Evolutionary conservation across 257 asterid genomes (phyloP).

Genomic region (Solanum etuberosum): DNA sequence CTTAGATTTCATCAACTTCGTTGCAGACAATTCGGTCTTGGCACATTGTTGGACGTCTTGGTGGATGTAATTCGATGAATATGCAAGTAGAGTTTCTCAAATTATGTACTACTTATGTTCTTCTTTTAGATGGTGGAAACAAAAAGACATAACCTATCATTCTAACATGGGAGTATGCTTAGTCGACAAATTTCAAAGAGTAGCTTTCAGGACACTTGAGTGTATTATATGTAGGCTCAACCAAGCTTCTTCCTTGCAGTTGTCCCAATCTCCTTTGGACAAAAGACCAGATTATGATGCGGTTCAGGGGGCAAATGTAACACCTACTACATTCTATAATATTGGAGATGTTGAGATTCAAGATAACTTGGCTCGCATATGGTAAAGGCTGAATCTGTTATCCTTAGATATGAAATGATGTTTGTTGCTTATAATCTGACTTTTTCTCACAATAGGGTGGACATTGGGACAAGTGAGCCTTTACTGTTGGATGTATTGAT

Average conservation of each 20-base stretch:
- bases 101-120: neutral
- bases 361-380: slow-evolving; percentile 78
- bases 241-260: slow-evolving; percentile 23
- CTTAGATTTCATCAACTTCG: slow-evolving; percentile 3
- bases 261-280: slow-evolving; percentile 72
- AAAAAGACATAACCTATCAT: neutral
- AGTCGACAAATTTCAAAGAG: neutral
- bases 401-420: neutral
- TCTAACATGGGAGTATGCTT: neutral
- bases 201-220: neutral
- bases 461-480: slow-evolving; percentile 77
- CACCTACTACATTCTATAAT: slow-evolving; percentile 83
- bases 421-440: neutral
- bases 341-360: slow-evolving; percentile 93
- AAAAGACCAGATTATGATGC: slow-evolving; percentile 78
- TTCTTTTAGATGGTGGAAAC: neutral
- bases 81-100: slow-evolving; percentile 59
- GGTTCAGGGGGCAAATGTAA: slow-evolving; percentile 70
- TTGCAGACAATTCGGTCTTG: slow-evolving; percentile 79
- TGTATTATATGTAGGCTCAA: neutral
- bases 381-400: slow-evolving; percentile 27
- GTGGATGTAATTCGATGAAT: slow-evolving; percentile 94
- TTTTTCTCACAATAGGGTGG: slow-evolving; percentile 53
- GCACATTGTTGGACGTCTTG: slow-evolving; percentile 96
- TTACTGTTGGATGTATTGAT: slow-evolving; percentile 72